Evolutionary conservation across 257 asterid genomes (phyloP).

Genomic region (Agastache rugosa): DNA sequence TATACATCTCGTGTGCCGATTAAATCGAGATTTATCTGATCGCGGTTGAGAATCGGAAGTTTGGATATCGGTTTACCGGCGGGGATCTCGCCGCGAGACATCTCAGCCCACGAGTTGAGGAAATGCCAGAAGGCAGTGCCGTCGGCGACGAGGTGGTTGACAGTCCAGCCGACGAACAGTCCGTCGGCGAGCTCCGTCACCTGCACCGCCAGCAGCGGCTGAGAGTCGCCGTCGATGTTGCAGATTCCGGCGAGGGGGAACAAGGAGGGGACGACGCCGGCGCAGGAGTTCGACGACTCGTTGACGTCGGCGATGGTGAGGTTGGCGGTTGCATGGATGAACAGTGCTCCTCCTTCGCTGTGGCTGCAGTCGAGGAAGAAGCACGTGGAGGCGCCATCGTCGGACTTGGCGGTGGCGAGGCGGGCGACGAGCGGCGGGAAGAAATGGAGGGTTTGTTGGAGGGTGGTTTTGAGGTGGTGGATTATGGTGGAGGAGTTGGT

Average conservation of each 20-base stretch:
- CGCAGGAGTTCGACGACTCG: conserved; percentile 27
- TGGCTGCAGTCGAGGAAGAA: conserved; percentile 41
- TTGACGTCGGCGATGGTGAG: conserved; percentile 40
- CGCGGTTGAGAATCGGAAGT: conserved; percentile 33
- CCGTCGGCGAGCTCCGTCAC: conserved; percentile 50
- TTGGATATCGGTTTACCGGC: conserved; percentile 22
- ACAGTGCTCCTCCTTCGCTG: conserved; percentile 33
- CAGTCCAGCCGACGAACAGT: conserved; percentile 46
- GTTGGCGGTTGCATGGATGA: conserved; percentile 38
- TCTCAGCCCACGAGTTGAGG: conserved; percentile 52
- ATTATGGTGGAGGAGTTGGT: conserved; percentile 20
- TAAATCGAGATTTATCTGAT: conserved; percentile 31
- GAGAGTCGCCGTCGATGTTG: conserved; percentile 41
- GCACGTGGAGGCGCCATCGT: conserved; percentile 28
- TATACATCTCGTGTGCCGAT: background rate
- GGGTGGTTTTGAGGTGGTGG: conserved; percentile 44
- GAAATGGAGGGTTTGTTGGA: conserved; percentile 48
- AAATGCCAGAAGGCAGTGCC: conserved; percentile 53
- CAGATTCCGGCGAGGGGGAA: conserved; percentile 43
- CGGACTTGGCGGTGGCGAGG: conserved; percentile 33
- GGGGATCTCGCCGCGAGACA: conserved; percentile 37
- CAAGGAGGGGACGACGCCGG: conserved; percentile 34
- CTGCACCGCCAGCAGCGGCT: conserved; percentile 49
- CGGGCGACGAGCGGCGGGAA: conserved; percentile 49
- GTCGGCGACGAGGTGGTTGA: conserved; percentile 42